phyloP scores from a whole-genome alignment of 305 asterid species.

The Coffea humblotiana region DNA sequence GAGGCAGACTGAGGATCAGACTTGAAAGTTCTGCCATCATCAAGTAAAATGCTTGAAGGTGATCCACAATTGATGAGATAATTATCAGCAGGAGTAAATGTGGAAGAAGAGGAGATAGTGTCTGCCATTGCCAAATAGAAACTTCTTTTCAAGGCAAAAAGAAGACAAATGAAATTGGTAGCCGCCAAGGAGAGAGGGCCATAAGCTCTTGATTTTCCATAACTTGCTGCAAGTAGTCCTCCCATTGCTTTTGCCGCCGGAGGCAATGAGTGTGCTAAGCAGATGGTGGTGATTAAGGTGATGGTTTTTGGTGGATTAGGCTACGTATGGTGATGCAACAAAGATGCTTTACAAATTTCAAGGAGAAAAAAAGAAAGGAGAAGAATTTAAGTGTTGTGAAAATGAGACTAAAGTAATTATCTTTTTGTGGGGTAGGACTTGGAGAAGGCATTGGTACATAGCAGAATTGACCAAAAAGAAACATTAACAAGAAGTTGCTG shows the following conservation, averaged over 20 bases:
- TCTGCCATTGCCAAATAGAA: constrained; percentile 22
- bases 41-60: constrained; percentile 44
- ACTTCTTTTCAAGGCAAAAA: constrained; percentile 20
- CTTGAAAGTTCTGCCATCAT: constrained; percentile 75
- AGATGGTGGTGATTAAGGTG: background rate
- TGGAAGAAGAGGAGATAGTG: constrained; percentile 12
- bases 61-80: constrained; percentile 87
- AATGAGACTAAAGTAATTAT: background rate
- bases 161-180: constrained; percentile 11
- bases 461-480: background rate
- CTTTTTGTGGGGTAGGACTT: background rate
- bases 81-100: constrained; percentile 58
- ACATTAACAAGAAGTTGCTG: constrained; percentile 10
- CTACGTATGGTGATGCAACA: constrained; percentile 9
- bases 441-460: constrained; percentile 7
- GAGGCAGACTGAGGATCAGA: constrained; percentile 83
- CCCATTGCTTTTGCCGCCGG: background rate
- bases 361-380: constrained; percentile 18
- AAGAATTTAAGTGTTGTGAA: background rate
- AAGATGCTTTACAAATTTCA: background rate
- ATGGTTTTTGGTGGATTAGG: background rate
- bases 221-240: background rate
- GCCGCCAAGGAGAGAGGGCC: background rate
- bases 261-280: background rate
- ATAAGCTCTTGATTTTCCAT: background rate